phyloP scores from a whole-genome alignment of 2,329 filamentous ascomycete species.

The Leptosphaerulina australis region DNA sequence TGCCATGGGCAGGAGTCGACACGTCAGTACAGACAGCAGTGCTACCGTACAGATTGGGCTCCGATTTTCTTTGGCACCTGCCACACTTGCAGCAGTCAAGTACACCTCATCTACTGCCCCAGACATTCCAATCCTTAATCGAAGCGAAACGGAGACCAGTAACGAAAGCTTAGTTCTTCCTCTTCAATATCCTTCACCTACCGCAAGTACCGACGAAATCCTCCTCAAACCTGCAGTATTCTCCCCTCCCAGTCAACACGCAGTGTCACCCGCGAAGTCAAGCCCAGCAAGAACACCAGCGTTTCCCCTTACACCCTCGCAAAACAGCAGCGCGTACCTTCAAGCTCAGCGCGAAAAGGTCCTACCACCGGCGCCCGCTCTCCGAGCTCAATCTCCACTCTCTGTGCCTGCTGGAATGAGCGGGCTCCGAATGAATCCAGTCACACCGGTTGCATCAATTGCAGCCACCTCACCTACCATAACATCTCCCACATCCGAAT shows the following conservation, averaged over 20 bases:
- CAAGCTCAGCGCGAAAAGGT: constrained; percentile 44
- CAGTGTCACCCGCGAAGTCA: constrained; percentile 25
- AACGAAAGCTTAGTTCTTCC: constrained; percentile 38
- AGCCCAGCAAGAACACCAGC: constrained; percentile 35
- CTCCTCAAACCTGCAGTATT: constrained; percentile 29
- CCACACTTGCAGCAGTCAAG: constrained; percentile 44
- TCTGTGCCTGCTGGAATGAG: constrained; percentile 27
- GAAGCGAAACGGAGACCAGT: constrained; percentile 36
- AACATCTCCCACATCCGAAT: constrained; percentile 12
- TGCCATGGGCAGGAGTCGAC: constrained; percentile 23
- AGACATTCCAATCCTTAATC: constrained; percentile 26
- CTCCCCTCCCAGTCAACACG: constrained; percentile 26
- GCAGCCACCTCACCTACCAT: constrained; percentile 21
- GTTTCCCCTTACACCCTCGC: constrained; percentile 34
- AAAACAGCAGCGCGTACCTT: constrained; percentile 41
- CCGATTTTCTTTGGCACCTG: constrained; percentile 62
- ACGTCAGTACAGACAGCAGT: constrained; percentile 63
- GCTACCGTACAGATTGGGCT: constrained; percentile 75
- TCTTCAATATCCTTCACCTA: constrained; percentile 37
- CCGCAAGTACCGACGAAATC: constrained; percentile 19
- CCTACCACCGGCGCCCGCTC: constrained; percentile 39
- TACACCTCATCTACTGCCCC: constrained; percentile 24
- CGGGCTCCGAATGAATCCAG: constrained; percentile 46
- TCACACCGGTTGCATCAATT: constrained; percentile 32
- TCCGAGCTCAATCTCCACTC: constrained; percentile 5